These are phyloP conservation scores for Cutaneotrichosporon sp. DNA, from an alignment of 1,284 basidiomycete genomes.

Conservation along the genomic window DNA sequence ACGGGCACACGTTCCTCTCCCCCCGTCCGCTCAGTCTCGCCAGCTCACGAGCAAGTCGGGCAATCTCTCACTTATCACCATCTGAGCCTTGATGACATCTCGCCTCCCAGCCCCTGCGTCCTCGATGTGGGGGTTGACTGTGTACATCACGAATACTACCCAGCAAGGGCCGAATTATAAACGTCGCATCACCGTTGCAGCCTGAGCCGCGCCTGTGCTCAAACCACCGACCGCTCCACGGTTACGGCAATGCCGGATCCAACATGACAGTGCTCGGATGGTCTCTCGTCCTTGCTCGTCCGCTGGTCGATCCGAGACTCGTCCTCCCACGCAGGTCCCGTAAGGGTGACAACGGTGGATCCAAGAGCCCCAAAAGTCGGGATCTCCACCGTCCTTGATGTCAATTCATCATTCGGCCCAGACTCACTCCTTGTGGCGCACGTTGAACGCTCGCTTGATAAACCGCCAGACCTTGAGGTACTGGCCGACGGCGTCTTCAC, in stretches of 20 bases:
- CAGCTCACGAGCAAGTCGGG: too few relatives aligned
- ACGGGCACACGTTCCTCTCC: too few relatives aligned
- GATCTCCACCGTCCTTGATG: not conserved
- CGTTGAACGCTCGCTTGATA: slow-evolving; percentile 2
- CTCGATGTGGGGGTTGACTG: too few relatives aligned
- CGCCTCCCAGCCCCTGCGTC: too few relatives aligned
- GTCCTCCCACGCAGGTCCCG: slow-evolving; percentile 10
- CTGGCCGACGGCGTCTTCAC: slow-evolving; percentile 43
- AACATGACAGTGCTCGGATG: not conserved
- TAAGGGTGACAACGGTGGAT: slow-evolving; percentile 4
- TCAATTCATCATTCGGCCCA: not conserved
- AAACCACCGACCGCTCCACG: slow-evolving; percentile 24
- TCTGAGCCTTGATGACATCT: too few relatives aligned
- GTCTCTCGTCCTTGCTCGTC: not conserved
- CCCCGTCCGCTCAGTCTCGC: too few relatives aligned
- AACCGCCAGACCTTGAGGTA: slow-evolving; percentile 27
- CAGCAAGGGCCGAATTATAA: not conserved
- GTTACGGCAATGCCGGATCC: slow-evolving; percentile 14
- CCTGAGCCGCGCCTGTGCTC: too few relatives aligned
- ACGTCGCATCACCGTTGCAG: too few relatives aligned
- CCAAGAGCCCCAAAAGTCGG: slow-evolving; percentile 12
- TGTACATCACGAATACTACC: too few relatives aligned
- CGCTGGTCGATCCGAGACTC: not conserved
- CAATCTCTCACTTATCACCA: too few relatives aligned
- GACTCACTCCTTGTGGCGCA: slow-evolving; percentile 8